These are phyloP conservation scores for Globisporangium parvum DNA, from an alignment of 352 stramenopile species.

Conservation along the genomic window DNA sequence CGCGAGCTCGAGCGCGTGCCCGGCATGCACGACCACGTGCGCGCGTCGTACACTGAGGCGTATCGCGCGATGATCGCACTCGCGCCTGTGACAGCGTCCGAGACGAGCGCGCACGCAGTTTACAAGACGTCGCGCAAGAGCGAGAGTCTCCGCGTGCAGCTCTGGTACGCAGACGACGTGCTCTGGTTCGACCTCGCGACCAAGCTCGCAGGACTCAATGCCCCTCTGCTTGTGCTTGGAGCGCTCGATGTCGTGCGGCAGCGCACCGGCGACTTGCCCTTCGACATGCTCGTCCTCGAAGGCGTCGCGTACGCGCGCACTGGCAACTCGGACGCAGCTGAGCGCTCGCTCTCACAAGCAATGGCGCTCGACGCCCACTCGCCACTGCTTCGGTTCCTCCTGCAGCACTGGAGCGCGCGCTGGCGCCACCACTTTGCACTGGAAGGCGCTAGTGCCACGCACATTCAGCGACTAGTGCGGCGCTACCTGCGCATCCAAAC, in stretches of 20 bases:
- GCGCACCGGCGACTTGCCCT: slow-evolving; percentile 8
- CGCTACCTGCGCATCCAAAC: slow-evolving; percentile 13
- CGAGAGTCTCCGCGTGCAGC: slow-evolving; percentile 41
- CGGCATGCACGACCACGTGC: slow-evolving; percentile 34
- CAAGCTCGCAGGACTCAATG: slow-evolving; percentile 36
- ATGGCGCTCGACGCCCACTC: slow-evolving; percentile 40
- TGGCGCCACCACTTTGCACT: slow-evolving; percentile 39
- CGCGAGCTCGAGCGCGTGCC: slow-evolving; percentile 39
- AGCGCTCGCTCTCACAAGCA: slow-evolving; percentile 23
- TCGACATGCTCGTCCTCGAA: slow-evolving; percentile 37
- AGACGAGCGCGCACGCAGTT: slow-evolving; percentile 47
- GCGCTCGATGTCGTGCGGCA: slow-evolving; percentile 24
- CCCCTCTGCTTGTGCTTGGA: slow-evolving; percentile 33
- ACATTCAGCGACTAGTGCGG: slow-evolving; percentile 27
- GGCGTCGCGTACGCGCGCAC: slow-evolving; percentile 33
- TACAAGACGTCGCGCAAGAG: slow-evolving; percentile 67
- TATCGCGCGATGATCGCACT: slow-evolving; percentile 52
- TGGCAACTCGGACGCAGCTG: slow-evolving; percentile 22
- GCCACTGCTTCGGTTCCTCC: slow-evolving; percentile 38
- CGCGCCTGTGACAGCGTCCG: slow-evolving; percentile 34
- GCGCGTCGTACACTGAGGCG: slow-evolving; percentile 43
- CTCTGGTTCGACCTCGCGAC: slow-evolving; percentile 60
- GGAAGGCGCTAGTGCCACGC: slow-evolving; percentile 27
- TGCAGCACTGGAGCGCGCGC: slow-evolving; percentile 25
- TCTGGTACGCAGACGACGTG: slow-evolving; percentile 47